Evolutionary conservation across 1,284 basidiomycete species (phyloP).

Genomic region (Phenoliferia sp.): DNA sequence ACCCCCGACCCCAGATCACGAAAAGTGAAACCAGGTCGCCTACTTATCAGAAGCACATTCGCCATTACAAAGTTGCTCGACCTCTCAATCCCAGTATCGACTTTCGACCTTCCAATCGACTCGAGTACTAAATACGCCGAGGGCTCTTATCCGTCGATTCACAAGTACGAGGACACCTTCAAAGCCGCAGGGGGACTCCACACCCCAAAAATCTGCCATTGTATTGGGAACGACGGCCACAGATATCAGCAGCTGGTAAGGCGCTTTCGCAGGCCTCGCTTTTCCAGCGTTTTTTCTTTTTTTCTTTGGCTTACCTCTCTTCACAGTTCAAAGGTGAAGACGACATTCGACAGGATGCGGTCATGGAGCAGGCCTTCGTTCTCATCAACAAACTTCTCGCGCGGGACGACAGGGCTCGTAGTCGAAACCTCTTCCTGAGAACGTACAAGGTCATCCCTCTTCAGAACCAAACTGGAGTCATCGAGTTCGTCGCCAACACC

Average conservation of each 20-base stretch:
- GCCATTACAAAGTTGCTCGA: conserved; percentile 47
- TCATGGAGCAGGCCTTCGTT: conserved; percentile 97
- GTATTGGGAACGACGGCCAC: conserved; percentile 63
- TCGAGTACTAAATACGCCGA: conserved; percentile 60
- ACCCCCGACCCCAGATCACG: background rate
- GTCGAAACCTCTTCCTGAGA: conserved; percentile 67
- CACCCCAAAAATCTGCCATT: conserved; percentile 73
- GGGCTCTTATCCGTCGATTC: conserved; percentile 57
- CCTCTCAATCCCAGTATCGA: conserved; percentile 74
- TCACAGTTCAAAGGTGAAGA: conserved; percentile 86
- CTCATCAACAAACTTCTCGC: conserved; percentile 76
- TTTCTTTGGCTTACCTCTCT: background rate
- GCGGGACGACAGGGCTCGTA: conserved; percentile 67
- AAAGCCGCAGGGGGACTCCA: conserved; percentile 72
- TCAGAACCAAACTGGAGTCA: conserved; percentile 70
- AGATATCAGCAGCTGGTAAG: conserved; percentile 76
- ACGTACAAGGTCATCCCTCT: conserved; percentile 88
- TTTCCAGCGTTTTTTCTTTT: background rate
- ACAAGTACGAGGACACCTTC: conserved; percentile 58
- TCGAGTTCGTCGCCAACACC: conserved; percentile 89
- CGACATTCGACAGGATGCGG: conserved; percentile 91
- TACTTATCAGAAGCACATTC: conserved; percentile 1
- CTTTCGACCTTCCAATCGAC: conserved; percentile 67
- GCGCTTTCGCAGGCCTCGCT: too few species aligned
- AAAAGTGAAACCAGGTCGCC: background rate